Base-by-base conservation (phyloP, 768 basidiomycete genomes). In the Mycena galericulata region DNA sequence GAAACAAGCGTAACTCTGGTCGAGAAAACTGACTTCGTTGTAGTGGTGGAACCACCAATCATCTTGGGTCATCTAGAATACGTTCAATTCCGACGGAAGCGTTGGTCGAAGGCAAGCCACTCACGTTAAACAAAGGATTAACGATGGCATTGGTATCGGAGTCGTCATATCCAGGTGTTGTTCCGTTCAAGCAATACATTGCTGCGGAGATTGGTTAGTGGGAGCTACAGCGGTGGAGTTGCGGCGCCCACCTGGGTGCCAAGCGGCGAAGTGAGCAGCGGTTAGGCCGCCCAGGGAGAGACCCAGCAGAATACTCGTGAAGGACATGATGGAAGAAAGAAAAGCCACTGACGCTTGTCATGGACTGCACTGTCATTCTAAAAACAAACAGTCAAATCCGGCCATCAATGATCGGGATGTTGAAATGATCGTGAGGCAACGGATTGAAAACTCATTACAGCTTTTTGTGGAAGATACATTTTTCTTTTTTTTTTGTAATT, bases 41-140 rank as follows among this genome's bases (percentile, higher is more conserved):
- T 73, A 64, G 67, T 83, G 82, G 73, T 84, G 82, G 62, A 84
- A 82, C 82, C 82, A 83, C 82, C 82, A 83, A 56, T 84, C 80
- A 0, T 62, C 59, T 61, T 79, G 75, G 11, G 72, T 75, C 30
- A 82, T 56, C 81, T 83, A 59, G 1, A 62, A n/a, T 11, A 20
- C 30, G 26, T 29, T 67, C 24, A 34, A 30, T 32, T 56, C 18
- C 24, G 24, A 18, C 43, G 3, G 9, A 29, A 14, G 36, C 20
- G 24, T 18, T 32, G 40, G 43, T 24, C 34, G 18, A n/a, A 46
- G 22, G 41, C n/a, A 17, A 20, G 62, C 43, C 11, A 70, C 73
- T 20, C 50, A 81, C 81, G 67, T 79, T 66, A 51, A 75, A 83
- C 20, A 85, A 59, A 3, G 83, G 83, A 22, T 78, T 74, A 10